These are phyloP conservation scores for Plasmodium malariae DNA, from an alignment of 169 alveolate species.

Conservation along the genomic window DNA sequence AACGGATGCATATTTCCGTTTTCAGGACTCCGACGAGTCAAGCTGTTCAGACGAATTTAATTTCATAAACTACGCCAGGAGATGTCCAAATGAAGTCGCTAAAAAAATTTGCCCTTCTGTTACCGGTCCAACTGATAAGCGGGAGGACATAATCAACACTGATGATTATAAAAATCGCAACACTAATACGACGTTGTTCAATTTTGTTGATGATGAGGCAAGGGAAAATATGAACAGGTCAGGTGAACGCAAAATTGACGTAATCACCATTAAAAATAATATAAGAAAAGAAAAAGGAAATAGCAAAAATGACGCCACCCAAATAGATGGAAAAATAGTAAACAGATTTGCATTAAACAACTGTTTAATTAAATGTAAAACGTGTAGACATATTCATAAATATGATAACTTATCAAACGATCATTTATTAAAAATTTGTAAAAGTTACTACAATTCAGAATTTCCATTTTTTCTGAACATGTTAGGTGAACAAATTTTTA, in stretches of 20 bases:
- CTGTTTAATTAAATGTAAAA: conserved; percentile 31
- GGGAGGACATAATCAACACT: neutral
- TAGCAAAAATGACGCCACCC: neutral
- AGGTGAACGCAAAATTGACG: neutral
- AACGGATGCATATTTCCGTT: neutral
- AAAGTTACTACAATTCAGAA: neutral
- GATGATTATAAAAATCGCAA: neutral
- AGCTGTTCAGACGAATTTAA: conserved; percentile 44
- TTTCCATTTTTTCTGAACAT: conserved; percentile 28
- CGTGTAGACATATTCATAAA: conserved; percentile 19
- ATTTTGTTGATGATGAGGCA: neutral
- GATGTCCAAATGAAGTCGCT: neutral
- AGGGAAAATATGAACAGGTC: neutral
- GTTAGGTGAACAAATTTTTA: conserved; percentile 9
- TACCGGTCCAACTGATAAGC: neutral
- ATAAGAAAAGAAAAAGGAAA: neutral
- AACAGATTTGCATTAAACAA: neutral
- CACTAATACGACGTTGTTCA: neutral
- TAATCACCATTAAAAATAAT: neutral
- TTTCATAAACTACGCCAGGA: conserved; percentile 4
- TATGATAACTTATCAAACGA: conserved; percentile 66
- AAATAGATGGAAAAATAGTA: neutral
- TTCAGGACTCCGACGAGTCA: conserved; percentile 4
- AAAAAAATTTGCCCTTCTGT: neutral
- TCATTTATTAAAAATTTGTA: conserved; percentile 14